Base-by-base conservation (phyloP, 2,329 filamentous ascomycete genomes). In the Fusarium torreyae region DNA sequence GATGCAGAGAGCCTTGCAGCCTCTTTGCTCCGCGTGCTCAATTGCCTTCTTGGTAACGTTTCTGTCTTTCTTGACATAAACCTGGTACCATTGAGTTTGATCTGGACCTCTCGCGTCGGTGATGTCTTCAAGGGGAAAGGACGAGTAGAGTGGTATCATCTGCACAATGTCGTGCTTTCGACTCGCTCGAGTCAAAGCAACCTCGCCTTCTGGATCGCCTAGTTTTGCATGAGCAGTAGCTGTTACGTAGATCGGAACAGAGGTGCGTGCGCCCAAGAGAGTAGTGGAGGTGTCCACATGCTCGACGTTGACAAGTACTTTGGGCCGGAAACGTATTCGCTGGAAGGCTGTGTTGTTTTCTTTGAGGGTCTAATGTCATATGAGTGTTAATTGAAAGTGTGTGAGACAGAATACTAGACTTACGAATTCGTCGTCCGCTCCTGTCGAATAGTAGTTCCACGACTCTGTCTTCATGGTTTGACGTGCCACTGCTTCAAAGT, bases 131-230 rank as follows among this genome's bases (percentile, higher is more conserved):
- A 67, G 38, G 5, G 57, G 14, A 14, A 44, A 45, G 1, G 57
- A 68, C 4, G 63, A 67, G 42, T 67, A 67, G 3, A 68, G 8
- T 1, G 64, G 64, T 49, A 67, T 67, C 63, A 67, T 67, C 34
- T 67, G 64, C 3, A 64, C 42, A 15, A 67, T 39, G 2, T 33
- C 38, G 7, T 67, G 64, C 9, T 49, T 59, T 7, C 46, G 64
- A 14, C 58, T 50, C 22, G 64, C 64, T 14, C 42, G 53, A 7
- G 57, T 7, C 3, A 68, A 9, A 6, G 54, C 63, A 1, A 68
- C 34, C 24, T 68, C 64, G 8, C 64, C 64, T 15, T 46, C 42
- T 3, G 64, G 57, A 13, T 68, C 46, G 4, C 51, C 64, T 3
- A 68, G 34, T 14, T 68, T 68, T 3, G 64, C 58, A 6, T 63